Evolutionary conservation across 148 eudicot genomes (phyloP), one percentile per base, ranked within the genome.

Genomic region (Arctostaphylos glauca): DNA sequence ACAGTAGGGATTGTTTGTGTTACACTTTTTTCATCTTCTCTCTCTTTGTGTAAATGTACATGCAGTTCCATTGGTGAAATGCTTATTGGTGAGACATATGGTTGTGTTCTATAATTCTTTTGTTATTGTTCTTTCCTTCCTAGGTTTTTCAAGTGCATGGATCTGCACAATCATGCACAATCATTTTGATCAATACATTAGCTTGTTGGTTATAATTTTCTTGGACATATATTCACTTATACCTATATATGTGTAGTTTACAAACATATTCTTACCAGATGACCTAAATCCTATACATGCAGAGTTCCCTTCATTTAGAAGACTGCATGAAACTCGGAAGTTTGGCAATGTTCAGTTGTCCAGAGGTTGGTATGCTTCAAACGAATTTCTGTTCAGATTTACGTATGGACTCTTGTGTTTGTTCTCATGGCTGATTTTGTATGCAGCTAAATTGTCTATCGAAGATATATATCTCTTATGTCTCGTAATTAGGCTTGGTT

Each of bases 251-350:
- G 4, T 64, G 70, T 64, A 23, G 12, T 64, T 23, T 64, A 67
- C 18, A 13, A 41, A 6, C 56, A 25, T 67, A 18, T 70, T 47
- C 25, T 56, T 66, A 44, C 23, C 44, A 31, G 44, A 81, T 81
- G 48, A 59, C 23, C 66, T 73, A 13, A 49, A 56, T 79, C 3
- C 9, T 14, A 68, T 46, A 68, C 79, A 86, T 90, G 83, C 52
- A 5, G 85, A 81, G 13, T 85, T 89, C 84, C 88, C 89, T 66
- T 76, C 86, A 48, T 81, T 77, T 46, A 84, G 88, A 86, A 88
- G 78, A 84, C 84, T 80, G 83, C 89, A 87, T 48, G 83, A 80
- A 83, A 77, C 66, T 54, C 84, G 53, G 49, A 53, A 62, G 14
- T 23, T 81, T 25, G 82, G 87, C 83, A 77, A 85, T 87, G 83